Base-by-base conservation (phyloP, 2,329 filamentous ascomycete genomes). In the Colletotrichum navitas region DNA sequence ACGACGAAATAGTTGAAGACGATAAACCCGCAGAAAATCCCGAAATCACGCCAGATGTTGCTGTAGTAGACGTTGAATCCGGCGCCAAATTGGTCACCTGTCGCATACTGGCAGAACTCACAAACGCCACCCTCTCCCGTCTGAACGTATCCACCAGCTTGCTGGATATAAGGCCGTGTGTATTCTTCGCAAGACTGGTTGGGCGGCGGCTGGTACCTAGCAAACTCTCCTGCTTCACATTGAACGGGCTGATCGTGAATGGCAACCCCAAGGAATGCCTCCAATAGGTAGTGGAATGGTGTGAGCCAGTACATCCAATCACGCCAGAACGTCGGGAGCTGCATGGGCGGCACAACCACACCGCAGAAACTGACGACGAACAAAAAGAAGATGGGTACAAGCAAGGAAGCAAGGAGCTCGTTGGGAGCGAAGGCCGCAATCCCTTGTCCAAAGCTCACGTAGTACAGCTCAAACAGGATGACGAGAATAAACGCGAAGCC, bases 321-420 rank as follows among this genome's bases (percentile, higher is more conserved):
- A 18, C 85, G 83, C 91, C 91, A 93, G 78, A 93, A 93, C 1
- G 82, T 79, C 0, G 89, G 88, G 0, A 93, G 79, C 4, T 84
- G 84, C 1, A 74, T 76, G 21, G 88, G 89, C 0, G 91, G 90
- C 0, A 93, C 90, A 12, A 92, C 86, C 7, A 93, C 89, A 68
- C 91, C 91, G 78, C 91, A 93, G 84, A 93, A 93, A 11, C 87
- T 87, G 29, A 92, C 85, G 47, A 93, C 86, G 75, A 93, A 93
- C 34, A 91, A 86, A 81, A 93, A 92, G 80, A 93, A 92, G 5
- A 92, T 78, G 0, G 92, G 91, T 0, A 93, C 90, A 0, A 93
- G 82, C 0, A 93, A 80, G 5, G 88, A 90, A 1, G 91, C 91
- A 24, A 93, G 84, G 4, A 92, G 81, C 71, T 90, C 89, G 77